phyloP scores from a whole-genome alignment of 73 alveolate species.

The Uronychia binucleata region DNA sequence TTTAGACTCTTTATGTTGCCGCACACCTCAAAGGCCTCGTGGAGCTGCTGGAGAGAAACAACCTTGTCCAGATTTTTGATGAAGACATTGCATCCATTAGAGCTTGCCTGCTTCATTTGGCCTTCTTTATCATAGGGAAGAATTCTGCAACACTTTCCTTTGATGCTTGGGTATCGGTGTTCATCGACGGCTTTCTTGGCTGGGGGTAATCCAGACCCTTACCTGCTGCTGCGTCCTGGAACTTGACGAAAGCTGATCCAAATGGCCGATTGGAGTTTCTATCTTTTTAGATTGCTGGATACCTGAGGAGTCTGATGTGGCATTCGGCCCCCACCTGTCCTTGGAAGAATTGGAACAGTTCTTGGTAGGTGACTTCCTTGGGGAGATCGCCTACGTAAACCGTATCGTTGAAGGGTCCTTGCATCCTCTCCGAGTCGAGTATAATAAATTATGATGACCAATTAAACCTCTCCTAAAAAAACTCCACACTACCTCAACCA shows the following conservation, averaged over 20 bases:
- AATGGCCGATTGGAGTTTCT: constrained; percentile 10
- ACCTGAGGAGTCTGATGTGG: constrained; percentile 32
- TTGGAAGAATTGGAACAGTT: constrained; percentile 23
- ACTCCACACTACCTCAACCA: too few relatives aligned
- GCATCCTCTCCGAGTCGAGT: not conserved
- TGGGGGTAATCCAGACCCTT: not conserved
- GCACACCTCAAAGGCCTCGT: constrained; percentile 21
- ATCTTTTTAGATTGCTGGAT: not conserved
- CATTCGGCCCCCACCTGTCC: constrained; percentile 20
- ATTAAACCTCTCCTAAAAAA: too few relatives aligned
- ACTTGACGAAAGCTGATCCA: constrained; percentile 39
- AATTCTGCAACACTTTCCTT: constrained; percentile 48
- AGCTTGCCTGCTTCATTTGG: not conserved
- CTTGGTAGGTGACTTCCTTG: constrained; percentile 29
- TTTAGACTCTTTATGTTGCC: constrained; percentile 64
- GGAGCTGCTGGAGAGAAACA: constrained; percentile 7
- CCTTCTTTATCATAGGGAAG: constrained; percentile 41
- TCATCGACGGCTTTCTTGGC: constrained; percentile 36
- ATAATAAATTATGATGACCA: not conserved
- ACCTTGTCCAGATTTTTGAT: constrained; percentile 29
- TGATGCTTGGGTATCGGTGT: constrained; percentile 31
- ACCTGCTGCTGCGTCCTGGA: constrained; percentile 17
- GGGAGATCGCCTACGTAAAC: constrained; percentile 46
- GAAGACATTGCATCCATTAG: constrained; percentile 30
- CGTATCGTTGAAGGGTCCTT: constrained; percentile 7